Evolutionary conservation across 345 rosid species (phyloP).

Genomic region (Rhizophora apiculata): DNA sequence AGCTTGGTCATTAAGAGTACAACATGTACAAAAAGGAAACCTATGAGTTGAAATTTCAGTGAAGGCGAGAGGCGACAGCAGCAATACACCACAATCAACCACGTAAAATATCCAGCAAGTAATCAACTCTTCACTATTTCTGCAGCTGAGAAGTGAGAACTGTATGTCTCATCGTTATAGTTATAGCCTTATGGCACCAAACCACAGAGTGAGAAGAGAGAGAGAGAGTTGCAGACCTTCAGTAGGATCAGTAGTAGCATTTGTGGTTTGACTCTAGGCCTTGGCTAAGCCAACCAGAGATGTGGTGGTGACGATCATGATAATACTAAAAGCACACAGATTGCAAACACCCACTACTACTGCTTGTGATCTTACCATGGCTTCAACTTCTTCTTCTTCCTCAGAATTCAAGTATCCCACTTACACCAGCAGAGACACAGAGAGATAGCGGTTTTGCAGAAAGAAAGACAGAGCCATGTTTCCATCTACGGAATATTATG

Average conservation of each 20-base stretch:
- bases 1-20: background rate
- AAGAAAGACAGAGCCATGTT: too few relatives aligned
- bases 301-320: too few relatives aligned
- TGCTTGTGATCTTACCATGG: background rate
- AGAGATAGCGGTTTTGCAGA: conserved; percentile 13
- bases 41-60: too few relatives aligned
- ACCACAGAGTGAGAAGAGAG: background rate
- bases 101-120: background rate
- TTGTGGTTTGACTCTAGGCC: conserved; percentile 19
- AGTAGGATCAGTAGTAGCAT: conserved; percentile 14
- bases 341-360: background rate
- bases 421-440: conserved; percentile 7
- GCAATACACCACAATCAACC: background rate
- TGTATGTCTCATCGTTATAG: background rate
- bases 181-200: background rate
- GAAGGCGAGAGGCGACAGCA: too few relatives aligned
- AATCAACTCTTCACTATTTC: too few relatives aligned
- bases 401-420: too few relatives aligned
- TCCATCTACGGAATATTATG: too few relatives aligned
- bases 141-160: background rate
- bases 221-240: conserved; percentile 8
- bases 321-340: background rate
- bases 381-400: background rate
- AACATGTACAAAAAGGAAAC: too few relatives aligned
- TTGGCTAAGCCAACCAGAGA: background rate